phyloP scores from a whole-genome alignment of 495 filamentous ascomycete species.

The Xylaria sp. region DNA sequence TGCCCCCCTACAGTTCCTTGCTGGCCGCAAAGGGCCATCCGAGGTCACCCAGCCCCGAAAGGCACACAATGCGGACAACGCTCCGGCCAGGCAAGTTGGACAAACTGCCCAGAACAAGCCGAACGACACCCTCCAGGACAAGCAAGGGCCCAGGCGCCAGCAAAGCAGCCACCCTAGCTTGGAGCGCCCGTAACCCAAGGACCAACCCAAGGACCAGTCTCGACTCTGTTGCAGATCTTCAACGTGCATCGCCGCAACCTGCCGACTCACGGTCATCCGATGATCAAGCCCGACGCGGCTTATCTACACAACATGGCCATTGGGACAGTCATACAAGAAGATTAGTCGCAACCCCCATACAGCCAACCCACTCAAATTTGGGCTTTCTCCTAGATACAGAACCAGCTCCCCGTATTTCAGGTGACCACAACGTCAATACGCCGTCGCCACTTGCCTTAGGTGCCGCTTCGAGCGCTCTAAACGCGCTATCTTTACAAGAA shows the following conservation, averaged over 20 bases:
- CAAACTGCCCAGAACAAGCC: slow-evolving; percentile 62
- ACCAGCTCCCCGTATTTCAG: slow-evolving; percentile 33
- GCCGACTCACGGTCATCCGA: slow-evolving; percentile 29
- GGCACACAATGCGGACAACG: slow-evolving; percentile 83
- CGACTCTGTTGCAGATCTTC: slow-evolving; percentile 31
- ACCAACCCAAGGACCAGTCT: slow-evolving; percentile 33
- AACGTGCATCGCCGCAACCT: slow-evolving; percentile 24
- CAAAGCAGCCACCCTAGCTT: slow-evolving; percentile 88
- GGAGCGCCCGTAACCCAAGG: slow-evolving; percentile 60
- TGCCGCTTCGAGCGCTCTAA: slow-evolving; percentile 56
- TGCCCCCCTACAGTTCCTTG: slow-evolving; percentile 36
- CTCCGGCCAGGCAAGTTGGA: slow-evolving; percentile 69
- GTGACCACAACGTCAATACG: slow-evolving; percentile 33
- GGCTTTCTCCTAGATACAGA: slow-evolving; percentile 37
- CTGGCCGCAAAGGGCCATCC: slow-evolving; percentile 52
- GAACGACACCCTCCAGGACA: slow-evolving; percentile 35
- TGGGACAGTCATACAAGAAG: slow-evolving; percentile 57
- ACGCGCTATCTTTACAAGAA: slow-evolving; percentile 42
- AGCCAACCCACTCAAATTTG: slow-evolving; percentile 32
- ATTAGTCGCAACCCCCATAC: slow-evolving; percentile 40
- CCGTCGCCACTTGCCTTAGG: slow-evolving; percentile 51
- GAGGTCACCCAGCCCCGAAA: slow-evolving; percentile 82
- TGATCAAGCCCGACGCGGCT: slow-evolving; percentile 38
- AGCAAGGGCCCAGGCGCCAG: slow-evolving; percentile 65
- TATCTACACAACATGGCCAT: slow-evolving; percentile 36